These are phyloP conservation scores for Colletotrichum godetiae DNA, from an alignment of 2,329 filamentous ascomycete genomes.

Conservation along the genomic window DNA sequence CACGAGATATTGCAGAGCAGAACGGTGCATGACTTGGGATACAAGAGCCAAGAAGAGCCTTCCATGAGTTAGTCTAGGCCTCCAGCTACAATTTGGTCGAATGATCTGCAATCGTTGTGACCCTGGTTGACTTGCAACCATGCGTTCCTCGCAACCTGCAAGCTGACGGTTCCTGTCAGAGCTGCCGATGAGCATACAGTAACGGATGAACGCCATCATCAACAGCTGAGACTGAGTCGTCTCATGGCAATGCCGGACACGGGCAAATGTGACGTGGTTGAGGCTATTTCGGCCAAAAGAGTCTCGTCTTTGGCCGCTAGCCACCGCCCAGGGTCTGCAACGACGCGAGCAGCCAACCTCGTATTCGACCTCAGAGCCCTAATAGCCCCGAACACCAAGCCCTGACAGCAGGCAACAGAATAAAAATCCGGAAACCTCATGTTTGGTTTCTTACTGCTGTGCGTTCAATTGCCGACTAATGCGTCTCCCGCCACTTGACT, in stretches of 20 bases:
- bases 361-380: conserved; percentile 21
- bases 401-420: conserved; percentile 25
- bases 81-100: neutral
- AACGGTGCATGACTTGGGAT: neutral
- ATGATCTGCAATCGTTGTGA: neutral
- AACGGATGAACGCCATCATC: neutral
- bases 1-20: neutral
- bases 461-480: conserved; percentile 6
- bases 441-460: neutral
- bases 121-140: neutral
- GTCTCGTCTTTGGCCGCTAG: conserved; percentile 12
- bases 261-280: conserved; percentile 24
- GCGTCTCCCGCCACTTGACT: conserved; percentile 1
- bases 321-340: conserved; percentile 10
- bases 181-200: conserved; percentile 11
- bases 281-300: conserved; percentile 23
- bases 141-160: neutral
- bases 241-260: conserved; percentile 9
- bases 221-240: conserved; percentile 7
- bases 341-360: conserved; percentile 17
- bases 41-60: neutral
- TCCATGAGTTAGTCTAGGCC: neutral
- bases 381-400: neutral
- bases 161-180: neutral
- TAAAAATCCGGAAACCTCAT: conserved; percentile 14